Evolutionary conservation across 305 asterid genomes (phyloP).

Genomic region (Petunia hybrid): DNA sequence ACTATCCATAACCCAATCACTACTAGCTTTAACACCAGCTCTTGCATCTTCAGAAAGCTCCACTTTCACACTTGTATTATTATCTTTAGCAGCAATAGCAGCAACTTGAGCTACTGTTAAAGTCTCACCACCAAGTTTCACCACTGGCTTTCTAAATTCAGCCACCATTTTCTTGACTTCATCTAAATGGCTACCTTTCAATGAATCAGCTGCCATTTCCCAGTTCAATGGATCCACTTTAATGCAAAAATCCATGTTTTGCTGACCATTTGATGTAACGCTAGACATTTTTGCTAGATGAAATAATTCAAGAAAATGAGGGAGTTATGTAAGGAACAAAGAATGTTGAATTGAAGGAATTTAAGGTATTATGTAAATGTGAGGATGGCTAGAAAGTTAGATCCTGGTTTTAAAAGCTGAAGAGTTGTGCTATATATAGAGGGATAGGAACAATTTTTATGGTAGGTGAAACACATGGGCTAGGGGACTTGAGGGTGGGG

Average conservation of each 20-base stretch:
- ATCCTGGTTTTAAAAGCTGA: constrained; percentile 15
- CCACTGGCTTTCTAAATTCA: constrained; percentile 71
- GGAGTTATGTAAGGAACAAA: not conserved
- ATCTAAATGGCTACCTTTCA: constrained; percentile 80
- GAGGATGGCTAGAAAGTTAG: constrained; percentile 22
- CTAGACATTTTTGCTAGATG: constrained; percentile 44
- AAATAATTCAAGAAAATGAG: constrained; percentile 7
- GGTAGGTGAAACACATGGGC: constrained; percentile 4
- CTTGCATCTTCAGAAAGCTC: constrained; percentile 78
- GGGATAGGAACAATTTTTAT: not conserved
- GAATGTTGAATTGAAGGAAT: not conserved
- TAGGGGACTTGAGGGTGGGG: too few species aligned
- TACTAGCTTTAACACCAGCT: constrained; percentile 85
- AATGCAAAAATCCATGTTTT: constrained; percentile 51
- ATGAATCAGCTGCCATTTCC: constrained; percentile 74
- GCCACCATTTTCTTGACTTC: constrained; percentile 88
- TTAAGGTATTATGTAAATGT: not conserved
- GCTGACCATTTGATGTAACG: constrained; percentile 34
- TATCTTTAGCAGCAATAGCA: constrained; percentile 61
- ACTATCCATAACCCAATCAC: constrained; percentile 97
- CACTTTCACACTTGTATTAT: constrained; percentile 52
- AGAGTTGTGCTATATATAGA: not conserved
- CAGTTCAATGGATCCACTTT: constrained; percentile 66
- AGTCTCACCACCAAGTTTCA: constrained; percentile 75
- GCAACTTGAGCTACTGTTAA: constrained; percentile 84